Evolutionary conservation across 805 yeast genomes (phyloP).

Genomic region (Sugiyamaella marilandica): DNA sequence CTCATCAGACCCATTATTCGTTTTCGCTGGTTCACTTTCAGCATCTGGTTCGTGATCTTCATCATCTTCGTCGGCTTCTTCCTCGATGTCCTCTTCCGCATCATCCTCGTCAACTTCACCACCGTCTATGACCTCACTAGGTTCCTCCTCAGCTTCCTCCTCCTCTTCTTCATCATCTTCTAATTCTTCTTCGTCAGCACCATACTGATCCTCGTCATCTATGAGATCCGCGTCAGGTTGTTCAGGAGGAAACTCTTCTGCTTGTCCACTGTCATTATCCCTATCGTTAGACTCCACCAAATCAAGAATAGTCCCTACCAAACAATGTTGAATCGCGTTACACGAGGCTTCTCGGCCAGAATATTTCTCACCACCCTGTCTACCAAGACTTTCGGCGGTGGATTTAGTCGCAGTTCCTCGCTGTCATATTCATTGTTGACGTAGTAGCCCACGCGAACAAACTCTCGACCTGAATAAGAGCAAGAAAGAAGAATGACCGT

Average conservation of each 20-base stretch:
- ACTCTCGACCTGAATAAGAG: constrained; percentile 87
- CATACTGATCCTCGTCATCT: constrained; percentile 50
- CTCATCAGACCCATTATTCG: not conserved
- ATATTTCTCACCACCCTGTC: constrained; percentile 92
- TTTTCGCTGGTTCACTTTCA: constrained; percentile 6
- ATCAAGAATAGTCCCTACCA: constrained; percentile 47
- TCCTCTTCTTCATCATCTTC: constrained; percentile 29
- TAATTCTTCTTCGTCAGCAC: constrained; percentile 35
- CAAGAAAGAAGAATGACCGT: constrained; percentile 92
- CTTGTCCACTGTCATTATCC: constrained; percentile 57
- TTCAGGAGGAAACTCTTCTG: constrained; percentile 72
- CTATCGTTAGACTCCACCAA: constrained; percentile 17
- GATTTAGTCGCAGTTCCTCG: constrained; percentile 88
- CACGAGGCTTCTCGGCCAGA: constrained; percentile 95
- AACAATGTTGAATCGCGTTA: constrained; percentile 91
- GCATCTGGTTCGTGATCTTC: constrained; percentile 31
- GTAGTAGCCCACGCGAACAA: constrained; percentile 95
- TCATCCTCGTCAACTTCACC: constrained; percentile 40
- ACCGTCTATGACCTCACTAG: constrained; percentile 39
- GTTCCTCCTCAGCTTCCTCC: constrained; percentile 15
- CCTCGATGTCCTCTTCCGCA: constrained; percentile 33
- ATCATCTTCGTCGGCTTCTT: constrained; percentile 32
- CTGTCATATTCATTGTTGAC: constrained; percentile 95
- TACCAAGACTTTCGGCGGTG: constrained; percentile 89
- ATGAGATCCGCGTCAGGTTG: constrained; percentile 60